Evolutionary conservation across 805 yeast genomes (phyloP).

Genomic region (Saccharomycopsis javanensis): DNA sequence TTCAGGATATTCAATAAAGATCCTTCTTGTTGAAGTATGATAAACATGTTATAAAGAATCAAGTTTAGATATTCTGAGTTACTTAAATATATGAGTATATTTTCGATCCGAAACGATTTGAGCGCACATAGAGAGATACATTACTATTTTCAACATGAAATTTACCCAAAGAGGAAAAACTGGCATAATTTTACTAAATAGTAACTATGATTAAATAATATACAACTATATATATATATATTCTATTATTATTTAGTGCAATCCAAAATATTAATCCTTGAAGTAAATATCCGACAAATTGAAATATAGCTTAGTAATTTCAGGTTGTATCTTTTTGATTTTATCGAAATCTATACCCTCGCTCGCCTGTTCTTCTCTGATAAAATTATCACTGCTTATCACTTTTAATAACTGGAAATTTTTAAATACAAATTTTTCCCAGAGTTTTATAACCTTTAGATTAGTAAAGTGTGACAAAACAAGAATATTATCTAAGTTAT

Average conservation of each 20-base stretch:
- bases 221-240: background rate
- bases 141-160: background rate
- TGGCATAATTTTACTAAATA: background rate
- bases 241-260: background rate
- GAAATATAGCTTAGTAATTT: background rate
- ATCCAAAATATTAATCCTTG: background rate
- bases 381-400: background rate
- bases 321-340: background rate
- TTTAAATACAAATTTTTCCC: background rate
- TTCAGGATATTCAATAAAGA: background rate
- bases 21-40: no score
- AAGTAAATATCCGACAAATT: background rate
- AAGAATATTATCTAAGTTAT: conserved; percentile 10
- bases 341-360: background rate
- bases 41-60: no score
- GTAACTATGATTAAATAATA: no score
- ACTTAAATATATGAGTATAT: background rate
- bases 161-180: background rate
- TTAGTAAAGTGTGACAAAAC: conserved; percentile 6
- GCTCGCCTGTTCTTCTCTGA: background rate
- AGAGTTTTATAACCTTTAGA: background rate
- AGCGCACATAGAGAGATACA: background rate
- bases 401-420: conserved; percentile 1
- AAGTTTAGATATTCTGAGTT: background rate
- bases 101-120: background rate